Base-by-base conservation (phyloP, 495 filamentous ascomycete genomes). In the Penicillium silybi region DNA sequence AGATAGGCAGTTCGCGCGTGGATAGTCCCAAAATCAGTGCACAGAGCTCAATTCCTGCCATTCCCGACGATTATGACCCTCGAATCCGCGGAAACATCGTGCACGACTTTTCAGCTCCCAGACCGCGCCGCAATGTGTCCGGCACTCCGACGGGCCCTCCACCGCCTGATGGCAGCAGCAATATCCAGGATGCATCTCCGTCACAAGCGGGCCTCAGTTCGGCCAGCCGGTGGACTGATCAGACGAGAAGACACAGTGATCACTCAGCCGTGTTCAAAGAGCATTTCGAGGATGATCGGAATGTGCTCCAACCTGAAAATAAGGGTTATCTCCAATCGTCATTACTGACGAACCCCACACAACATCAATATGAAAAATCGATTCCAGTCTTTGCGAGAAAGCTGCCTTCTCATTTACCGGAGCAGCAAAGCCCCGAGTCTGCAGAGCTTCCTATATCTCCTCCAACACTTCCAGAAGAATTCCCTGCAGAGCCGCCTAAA, bases 81-180 rank as follows among this genome's bases (percentile, higher is more conserved):
- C 71, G 90, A 38, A 97, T 97, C 58, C 80, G 82, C 38, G 91
- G 91, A 23, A 92, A 85, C 9, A 80, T 84, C 27, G 82, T 97
- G 7, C 91, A 97, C 68, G 91, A 97, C 65, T 97, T 97, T 56
- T 92, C 88, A 57, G 89, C 85, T 1, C 91, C 91, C 9, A 75
- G 89, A 32, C 78, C 81, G n/a, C 81, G 78, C 44, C 74, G 81
- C 41, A 73, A 78, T 50, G 52, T 80, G 23, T 80, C 76, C 11
- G 70, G 57, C 50, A 69, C 65, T 50, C 73, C 52, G 42, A 54
- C 52, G 15, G 57, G 49, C 26, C 11, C 29, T 41, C 50, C 40
- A 13, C 58, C 32, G 13, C 56, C 53, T 32, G 50, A 35, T 4
- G 44, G 19, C 4, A 46, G 29, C 40, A 22, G 18, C 7, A 58